Conservation (phyloP, 345 rosid species). For the Eucalyptus erythrocorys region DNA sequence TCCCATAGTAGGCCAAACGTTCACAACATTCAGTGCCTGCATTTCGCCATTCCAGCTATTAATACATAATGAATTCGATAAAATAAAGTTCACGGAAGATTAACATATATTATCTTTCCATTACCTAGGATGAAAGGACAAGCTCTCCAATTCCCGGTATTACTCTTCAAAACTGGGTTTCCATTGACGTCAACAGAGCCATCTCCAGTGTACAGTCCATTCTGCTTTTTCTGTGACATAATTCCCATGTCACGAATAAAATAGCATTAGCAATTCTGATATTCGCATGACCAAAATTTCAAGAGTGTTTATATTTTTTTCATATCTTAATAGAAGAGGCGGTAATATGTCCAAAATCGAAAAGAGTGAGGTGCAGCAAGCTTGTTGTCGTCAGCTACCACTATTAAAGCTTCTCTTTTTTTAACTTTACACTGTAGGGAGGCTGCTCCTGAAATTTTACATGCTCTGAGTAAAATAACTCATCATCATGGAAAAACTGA, state of each 20-base stretch:
- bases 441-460: not conserved
- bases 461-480: not conserved
- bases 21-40: conserved; percentile 93
- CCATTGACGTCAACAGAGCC: conserved; percentile 79
- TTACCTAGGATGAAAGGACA: conserved; percentile 89
- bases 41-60: not conserved
- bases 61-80: not conserved
- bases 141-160: conserved; percentile 92
- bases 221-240: conserved; percentile 17
- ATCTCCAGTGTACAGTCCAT: conserved; percentile 62
- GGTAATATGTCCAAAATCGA: not conserved
- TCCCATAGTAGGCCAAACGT: conserved; percentile 90
- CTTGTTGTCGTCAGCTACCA: not conserved
- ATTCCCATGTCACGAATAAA: not conserved
- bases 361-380: not conserved
- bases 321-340: not conserved
- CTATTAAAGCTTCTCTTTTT: not conserved
- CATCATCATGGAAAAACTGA: not conserved
- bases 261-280: not conserved
- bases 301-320: not conserved
- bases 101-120: not conserved
- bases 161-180: conserved; percentile 66
- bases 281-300: not conserved
- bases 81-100: not conserved
- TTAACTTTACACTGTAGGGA: not conserved